Evolutionary conservation across 1,284 basidiomycete species (phyloP).

Genomic region (Paramarasmius palmivorus): DNA sequence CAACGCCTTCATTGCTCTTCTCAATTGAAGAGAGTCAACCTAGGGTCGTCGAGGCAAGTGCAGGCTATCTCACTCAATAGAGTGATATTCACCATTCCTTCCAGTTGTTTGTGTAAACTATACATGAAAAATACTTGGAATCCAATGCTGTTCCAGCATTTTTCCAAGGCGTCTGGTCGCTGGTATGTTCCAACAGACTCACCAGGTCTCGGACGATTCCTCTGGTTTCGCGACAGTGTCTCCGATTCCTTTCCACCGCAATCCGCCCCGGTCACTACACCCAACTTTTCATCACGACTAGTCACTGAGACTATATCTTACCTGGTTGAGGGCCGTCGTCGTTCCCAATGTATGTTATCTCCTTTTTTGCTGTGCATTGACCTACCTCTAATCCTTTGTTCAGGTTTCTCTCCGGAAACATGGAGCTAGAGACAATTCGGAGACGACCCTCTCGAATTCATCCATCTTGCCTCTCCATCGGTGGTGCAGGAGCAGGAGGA

Average conservation of each 20-base stretch:
- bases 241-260: too few relatives aligned
- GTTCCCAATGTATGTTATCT: constrained; percentile 72
- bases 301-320: constrained; percentile 85
- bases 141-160: too few relatives aligned
- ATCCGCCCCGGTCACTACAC: too few relatives aligned
- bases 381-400: not conserved
- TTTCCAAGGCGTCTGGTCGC: too few relatives aligned
- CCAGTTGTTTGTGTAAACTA: constrained; percentile 89
- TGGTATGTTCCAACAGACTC: too few relatives aligned
- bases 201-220: too few relatives aligned
- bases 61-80: not conserved
- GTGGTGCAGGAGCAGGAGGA: too few relatives aligned
- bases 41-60: constrained; percentile 80
- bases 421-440: constrained; percentile 94
- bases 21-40: constrained; percentile 86
- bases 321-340: constrained; percentile 88
- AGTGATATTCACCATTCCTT: not conserved
- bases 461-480: too few relatives aligned
- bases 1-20: constrained; percentile 82
- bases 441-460: too few relatives aligned
- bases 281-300: too few relatives aligned
- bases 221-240: too few relatives aligned
- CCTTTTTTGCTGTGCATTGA: not conserved
- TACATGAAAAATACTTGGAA: too few relatives aligned
- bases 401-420: constrained; percentile 75